Evolutionary conservation across 768 basidiomycete species (phyloP).

Genomic region (Russula foetens): DNA sequence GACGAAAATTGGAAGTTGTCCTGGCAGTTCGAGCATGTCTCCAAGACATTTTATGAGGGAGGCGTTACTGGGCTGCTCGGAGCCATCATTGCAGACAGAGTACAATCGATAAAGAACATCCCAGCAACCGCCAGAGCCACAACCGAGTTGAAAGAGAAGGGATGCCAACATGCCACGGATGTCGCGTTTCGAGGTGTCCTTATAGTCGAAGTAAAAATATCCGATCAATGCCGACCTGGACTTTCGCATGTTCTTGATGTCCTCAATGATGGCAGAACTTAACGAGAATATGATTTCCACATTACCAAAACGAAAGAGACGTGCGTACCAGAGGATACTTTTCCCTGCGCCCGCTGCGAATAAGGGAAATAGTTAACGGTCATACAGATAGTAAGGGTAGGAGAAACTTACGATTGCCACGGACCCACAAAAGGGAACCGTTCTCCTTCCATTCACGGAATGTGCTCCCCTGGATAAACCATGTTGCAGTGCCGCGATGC

Average conservation of each 20-base stretch:
- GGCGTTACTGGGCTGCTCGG: background rate
- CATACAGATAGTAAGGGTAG: too few species aligned
- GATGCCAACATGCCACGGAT: background rate
- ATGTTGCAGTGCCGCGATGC: background rate
- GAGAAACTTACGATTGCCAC: background rate
- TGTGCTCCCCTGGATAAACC: background rate
- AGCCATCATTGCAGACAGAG: too few species aligned
- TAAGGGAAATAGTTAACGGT: background rate
- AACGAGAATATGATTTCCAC: background rate
- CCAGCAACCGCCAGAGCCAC: background rate
- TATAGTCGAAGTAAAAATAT: too few species aligned
- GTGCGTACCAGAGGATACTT: background rate
- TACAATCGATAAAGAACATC: too few species aligned
- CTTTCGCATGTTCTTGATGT: background rate
- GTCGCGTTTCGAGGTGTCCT: background rate
- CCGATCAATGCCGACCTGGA: too few species aligned
- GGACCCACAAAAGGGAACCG: background rate
- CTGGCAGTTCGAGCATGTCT: too few species aligned
- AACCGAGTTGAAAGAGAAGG: background rate
- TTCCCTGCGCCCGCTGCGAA: background rate
- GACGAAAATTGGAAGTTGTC: too few species aligned
- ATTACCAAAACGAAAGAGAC: background rate
- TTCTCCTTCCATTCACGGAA: background rate
- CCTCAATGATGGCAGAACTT: background rate
- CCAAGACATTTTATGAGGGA: background rate